Evolutionary conservation across 805 yeast genomes (phyloP).

Genomic region (Sugiyamaella lignohabitans): DNA sequence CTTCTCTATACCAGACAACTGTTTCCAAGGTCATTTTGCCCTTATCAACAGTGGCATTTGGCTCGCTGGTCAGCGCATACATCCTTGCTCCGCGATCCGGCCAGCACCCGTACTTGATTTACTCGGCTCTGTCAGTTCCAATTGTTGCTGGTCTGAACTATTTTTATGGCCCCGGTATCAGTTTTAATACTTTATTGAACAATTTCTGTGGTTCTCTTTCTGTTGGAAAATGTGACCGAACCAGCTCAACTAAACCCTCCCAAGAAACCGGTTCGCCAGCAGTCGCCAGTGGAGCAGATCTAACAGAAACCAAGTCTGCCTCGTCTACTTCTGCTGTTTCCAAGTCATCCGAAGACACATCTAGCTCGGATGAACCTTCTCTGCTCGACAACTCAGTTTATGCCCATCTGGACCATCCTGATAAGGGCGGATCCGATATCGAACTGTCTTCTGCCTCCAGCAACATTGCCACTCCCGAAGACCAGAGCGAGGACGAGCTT

Average conservation of each 20-base stretch:
- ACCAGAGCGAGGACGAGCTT: not conserved
- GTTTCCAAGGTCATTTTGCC: conserved; percentile 12
- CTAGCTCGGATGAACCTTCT: conserved; percentile 13
- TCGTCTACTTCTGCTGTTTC: not conserved
- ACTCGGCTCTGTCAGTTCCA: conserved; percentile 30
- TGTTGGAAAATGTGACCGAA: not conserved
- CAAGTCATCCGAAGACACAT: not conserved
- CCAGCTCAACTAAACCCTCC: not conserved
- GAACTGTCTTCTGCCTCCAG: conserved; percentile 7
- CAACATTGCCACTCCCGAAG: not conserved
- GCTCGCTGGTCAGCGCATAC: conserved; percentile 25
- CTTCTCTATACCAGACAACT: not conserved
- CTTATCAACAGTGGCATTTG: conserved; percentile 21
- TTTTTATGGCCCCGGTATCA: conserved; percentile 6
- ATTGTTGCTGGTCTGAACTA: conserved; percentile 6
- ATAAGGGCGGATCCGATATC: not conserved
- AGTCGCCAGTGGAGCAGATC: not conserved
- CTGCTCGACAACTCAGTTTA: conserved; percentile 18
- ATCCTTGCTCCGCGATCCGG: conserved; percentile 23
- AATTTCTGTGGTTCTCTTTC: too few relatives aligned
- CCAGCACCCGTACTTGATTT: conserved; percentile 32
- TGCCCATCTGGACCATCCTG: conserved; percentile 11
- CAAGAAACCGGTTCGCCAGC: not conserved
- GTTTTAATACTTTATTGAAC: not conserved
- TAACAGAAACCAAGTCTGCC: not conserved